A percentile compares a stretch with the other conserved stretches of the same genome.
Evolutionary conservation across 2,329 filamentous ascomycete genomes (phyloP).

Genomic region (Blastomyces parvus): DNA sequence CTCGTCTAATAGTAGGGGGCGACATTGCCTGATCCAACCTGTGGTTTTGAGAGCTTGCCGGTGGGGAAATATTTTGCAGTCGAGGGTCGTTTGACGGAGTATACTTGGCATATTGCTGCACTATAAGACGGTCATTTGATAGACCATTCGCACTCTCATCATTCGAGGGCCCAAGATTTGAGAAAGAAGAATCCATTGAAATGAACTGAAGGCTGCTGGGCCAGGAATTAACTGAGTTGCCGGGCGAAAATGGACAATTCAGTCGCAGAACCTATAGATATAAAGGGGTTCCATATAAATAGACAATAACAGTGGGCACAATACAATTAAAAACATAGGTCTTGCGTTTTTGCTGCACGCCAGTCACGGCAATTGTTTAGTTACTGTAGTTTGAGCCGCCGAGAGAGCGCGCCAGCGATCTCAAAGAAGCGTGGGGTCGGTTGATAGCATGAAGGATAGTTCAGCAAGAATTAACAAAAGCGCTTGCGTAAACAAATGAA

Average conservation of each 20-base stretch:
- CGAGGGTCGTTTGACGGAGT: slow-evolving; percentile 27
- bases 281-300: not conserved
- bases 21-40: slow-evolving; percentile 2
- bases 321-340: not conserved
- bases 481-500: too few species aligned
- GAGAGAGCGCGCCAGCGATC: not conserved
- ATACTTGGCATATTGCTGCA: slow-evolving; percentile 30
- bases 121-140: slow-evolving; percentile 3
- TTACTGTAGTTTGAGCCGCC: not conserved
- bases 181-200: slow-evolving; percentile 27
- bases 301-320: not conserved
- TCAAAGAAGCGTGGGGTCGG: too few species aligned
- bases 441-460: too few species aligned
- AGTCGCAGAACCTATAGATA: not conserved
- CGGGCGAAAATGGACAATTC: not conserved
- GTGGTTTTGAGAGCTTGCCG: slow-evolving; percentile 26
- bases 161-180: slow-evolving; percentile 23
- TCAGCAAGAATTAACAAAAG: too few species aligned
- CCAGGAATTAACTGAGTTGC: not conserved
- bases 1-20: not conserved
- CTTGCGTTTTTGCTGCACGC: not conserved
- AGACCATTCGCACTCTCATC: slow-evolving; percentile 14
- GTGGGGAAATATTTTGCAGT: slow-evolving; percentile 30
- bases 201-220: not conserved
- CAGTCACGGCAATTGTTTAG: not conserved